These are phyloP conservation scores for Digitaria exilis DNA, from an alignment of 202 grass and related monocot genomes.

Conservation along the genomic window DNA sequence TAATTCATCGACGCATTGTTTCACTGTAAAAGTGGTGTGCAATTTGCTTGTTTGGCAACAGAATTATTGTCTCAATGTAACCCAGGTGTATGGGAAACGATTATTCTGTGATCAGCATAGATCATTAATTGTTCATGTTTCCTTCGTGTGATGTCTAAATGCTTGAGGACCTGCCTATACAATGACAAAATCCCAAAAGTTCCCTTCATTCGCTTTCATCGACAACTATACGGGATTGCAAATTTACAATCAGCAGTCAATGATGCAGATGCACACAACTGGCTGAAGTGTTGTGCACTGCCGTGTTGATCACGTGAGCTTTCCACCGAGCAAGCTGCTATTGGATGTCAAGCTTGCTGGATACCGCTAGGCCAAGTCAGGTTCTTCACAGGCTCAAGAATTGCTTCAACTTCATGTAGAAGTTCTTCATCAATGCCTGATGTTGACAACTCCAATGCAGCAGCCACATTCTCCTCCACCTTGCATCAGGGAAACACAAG, in stretches of 20 bases:
- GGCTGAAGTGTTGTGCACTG: background rate
- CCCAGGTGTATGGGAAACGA: background rate
- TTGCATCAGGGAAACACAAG: constrained; percentile 36
- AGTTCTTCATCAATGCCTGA: constrained; percentile 76
- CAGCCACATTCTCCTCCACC: constrained; percentile 91
- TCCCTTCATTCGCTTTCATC: background rate
- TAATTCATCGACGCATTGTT: background rate
- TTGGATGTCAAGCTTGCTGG: constrained; percentile 48
- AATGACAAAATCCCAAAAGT: background rate
- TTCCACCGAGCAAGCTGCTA: background rate
- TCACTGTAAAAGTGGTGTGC: background rate
- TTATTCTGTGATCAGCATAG: constrained; percentile 26
- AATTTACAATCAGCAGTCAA: constrained; percentile 8
- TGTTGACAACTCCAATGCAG: constrained; percentile 58
- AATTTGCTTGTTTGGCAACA: background rate
- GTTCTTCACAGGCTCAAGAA: constrained; percentile 76
- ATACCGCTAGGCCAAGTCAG: constrained; percentile 88
- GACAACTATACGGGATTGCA: background rate
- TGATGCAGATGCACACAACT: background rate
- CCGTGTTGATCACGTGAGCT: background rate
- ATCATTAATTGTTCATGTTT: constrained; percentile 28
- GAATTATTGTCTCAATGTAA: background rate
- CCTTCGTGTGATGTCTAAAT: too few relatives aligned
- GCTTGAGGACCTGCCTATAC: too few relatives aligned
- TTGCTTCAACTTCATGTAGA: constrained; percentile 67